Evolutionary conservation across 148 eudicot species (phyloP).

Genomic region (Chenopodium berlandieri): DNA sequence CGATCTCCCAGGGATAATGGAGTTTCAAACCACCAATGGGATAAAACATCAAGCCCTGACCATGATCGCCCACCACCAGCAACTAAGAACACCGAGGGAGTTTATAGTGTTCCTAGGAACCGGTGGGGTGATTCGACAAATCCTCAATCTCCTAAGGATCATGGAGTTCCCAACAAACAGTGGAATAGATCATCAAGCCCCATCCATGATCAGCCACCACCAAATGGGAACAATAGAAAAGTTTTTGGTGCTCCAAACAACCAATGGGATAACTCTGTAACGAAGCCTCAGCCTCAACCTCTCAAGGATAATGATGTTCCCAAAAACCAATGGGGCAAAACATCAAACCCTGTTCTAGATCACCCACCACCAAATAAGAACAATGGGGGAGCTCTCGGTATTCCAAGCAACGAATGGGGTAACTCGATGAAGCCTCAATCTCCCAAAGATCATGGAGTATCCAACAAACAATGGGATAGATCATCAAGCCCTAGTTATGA

Average conservation of each 20-base stretch:
- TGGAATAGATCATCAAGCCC: constrained; percentile 20
- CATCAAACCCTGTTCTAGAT: background rate
- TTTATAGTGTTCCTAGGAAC: background rate
- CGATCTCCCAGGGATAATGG: background rate
- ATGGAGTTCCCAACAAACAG: constrained; percentile 14
- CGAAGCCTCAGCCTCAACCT: constrained; percentile 14
- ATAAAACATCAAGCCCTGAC: background rate
- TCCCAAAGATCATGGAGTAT: constrained; percentile 7
- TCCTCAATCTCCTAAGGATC: background rate
- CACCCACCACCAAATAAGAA: background rate
- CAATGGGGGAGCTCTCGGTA: background rate
- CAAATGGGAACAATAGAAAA: background rate
- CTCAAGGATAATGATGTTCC: background rate
- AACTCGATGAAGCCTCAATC: constrained; percentile 1
- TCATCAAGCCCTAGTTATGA: background rate
- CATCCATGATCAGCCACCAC: constrained; percentile 11
- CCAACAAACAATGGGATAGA: background rate
- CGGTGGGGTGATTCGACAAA: background rate
- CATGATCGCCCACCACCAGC: background rate
- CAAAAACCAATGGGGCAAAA: background rate
- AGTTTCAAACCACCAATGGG: constrained; percentile 1
- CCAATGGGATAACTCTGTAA: background rate
- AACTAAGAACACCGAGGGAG: background rate
- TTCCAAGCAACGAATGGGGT: background rate
- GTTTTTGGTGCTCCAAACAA: background rate